Conservation (phyloP, 2,329 filamentous ascomycete species). For the Arthrobotrys entomopaga region DNA sequence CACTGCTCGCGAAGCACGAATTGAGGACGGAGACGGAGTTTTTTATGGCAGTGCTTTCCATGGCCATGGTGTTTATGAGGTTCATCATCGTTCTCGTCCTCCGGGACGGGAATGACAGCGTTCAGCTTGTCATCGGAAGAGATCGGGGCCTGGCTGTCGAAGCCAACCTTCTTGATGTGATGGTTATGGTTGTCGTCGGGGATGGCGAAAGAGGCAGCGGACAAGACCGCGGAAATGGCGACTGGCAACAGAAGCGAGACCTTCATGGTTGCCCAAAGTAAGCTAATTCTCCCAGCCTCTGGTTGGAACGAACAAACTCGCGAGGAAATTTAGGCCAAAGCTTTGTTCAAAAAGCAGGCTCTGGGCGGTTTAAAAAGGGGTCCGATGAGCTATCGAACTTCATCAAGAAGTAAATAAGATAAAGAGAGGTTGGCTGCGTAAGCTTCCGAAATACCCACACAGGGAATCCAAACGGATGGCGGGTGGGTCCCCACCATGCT, state of each 20-base stretch:
- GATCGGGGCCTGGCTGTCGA: conserved; percentile 45
- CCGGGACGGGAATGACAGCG: not conserved
- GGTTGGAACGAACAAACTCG: not conserved
- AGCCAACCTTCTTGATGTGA: conserved; percentile 22
- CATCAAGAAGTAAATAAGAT: too few relatives aligned
- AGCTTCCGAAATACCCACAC: not conserved
- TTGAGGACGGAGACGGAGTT: conserved; percentile 17
- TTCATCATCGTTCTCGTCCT: not conserved
- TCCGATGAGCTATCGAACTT: too few relatives aligned
- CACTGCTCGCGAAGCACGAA: conserved; percentile 30
- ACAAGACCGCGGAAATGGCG: conserved; percentile 38
- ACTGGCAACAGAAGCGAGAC: conserved; percentile 49
- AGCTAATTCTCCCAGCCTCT: not conserved
- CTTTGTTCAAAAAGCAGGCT: too few relatives aligned
- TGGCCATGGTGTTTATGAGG: conserved; percentile 3
- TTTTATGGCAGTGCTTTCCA: conserved; percentile 17
- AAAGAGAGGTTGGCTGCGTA: not conserved
- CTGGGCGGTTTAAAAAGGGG: too few relatives aligned
- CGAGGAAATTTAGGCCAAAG: not conserved
- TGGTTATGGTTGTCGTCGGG: conserved; percentile 39
- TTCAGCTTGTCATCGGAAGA: conserved; percentile 28
- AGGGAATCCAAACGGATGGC: not conserved
- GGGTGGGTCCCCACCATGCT: conserved; percentile 6
- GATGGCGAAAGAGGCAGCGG: conserved; percentile 42
- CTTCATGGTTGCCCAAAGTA: conserved; percentile 32